Conservation (phyloP, 2,329 filamentous ascomycete genomes). For the Verticillium isaacii region DNA sequence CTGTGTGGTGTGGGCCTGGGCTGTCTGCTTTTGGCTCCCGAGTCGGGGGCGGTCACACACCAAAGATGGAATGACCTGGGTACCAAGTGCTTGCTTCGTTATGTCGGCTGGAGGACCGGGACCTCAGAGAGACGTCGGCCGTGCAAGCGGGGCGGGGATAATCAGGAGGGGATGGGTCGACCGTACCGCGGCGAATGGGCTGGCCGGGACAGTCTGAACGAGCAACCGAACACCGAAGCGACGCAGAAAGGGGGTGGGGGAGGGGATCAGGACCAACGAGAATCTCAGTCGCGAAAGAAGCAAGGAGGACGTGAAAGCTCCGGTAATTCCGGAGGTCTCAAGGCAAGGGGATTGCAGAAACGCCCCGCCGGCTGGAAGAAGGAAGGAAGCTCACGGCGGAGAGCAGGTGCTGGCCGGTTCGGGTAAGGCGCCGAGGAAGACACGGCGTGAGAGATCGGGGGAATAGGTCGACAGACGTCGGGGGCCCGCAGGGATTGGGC, state of each 20-base stretch:
- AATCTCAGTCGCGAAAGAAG: not conserved
- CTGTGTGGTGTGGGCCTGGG: not conserved
- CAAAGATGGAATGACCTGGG: not conserved
- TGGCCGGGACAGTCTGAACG: not conserved
- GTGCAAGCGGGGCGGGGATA: not conserved
- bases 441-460: not conserved
- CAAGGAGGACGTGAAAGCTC: not conserved
- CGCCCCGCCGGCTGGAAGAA: not conserved
- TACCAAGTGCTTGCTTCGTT: not conserved
- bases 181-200: not conserved
- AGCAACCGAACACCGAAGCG: not conserved
- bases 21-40: not conserved
- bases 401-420: not conserved
- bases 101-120: not conserved
- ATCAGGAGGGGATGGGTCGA: not conserved
- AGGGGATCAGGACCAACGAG: not conserved
- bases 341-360: not conserved
- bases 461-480: not conserved
- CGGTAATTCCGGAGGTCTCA: not conserved
- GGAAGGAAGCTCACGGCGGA: not conserved
- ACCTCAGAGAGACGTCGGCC: not conserved
- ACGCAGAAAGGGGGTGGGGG: not conserved
- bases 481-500: not conserved
- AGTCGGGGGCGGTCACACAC: not conserved
- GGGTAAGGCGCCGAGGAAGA: not conserved